A percentile compares a stretch with the other conserved stretches of the same genome.
phyloP scores from a whole-genome alignment of 2,329 filamentous ascomycete genomes.

The Aspergillus fumigatiaffinis region DNA sequence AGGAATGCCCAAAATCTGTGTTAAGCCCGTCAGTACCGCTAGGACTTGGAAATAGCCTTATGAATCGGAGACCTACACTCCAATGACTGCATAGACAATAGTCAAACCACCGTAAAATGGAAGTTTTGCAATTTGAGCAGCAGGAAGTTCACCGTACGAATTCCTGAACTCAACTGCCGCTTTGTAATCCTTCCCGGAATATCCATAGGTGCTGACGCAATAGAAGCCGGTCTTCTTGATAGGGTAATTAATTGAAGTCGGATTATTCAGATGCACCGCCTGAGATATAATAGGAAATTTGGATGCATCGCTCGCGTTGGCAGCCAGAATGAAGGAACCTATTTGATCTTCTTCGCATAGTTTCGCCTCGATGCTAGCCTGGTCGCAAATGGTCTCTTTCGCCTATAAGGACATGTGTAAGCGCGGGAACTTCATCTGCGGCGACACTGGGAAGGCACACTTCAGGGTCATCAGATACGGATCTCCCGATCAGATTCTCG shows the following conservation, averaged over 20 bases:
- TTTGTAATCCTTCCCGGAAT: conserved; percentile 64
- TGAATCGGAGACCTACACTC: conserved; percentile 49
- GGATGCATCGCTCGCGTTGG: conserved; percentile 69
- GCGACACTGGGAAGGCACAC: conserved; percentile 40
- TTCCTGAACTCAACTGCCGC: conserved; percentile 90
- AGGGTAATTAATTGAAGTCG: conserved; percentile 69
- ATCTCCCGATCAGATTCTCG: conserved; percentile 70
- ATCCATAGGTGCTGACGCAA: conserved; percentile 77
- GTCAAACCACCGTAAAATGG: conserved; percentile 95
- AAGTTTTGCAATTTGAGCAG: conserved; percentile 92
- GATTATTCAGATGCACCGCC: conserved; percentile 75
- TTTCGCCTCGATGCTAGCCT: conserved; percentile 62
- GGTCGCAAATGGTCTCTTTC: conserved; percentile 72
- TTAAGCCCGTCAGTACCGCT: conserved; percentile 15
- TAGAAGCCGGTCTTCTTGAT: conserved; percentile 94
- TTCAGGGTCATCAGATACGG: conserved; percentile 51
- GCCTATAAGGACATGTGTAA: conserved; percentile 39
- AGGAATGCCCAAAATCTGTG: conserved; percentile 86
- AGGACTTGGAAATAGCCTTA: neutral
- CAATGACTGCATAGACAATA: conserved; percentile 86
- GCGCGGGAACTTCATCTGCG: neutral
- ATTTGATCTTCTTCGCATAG: conserved; percentile 74
- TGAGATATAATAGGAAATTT: conserved; percentile 70
- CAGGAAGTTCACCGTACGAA: conserved; percentile 91
- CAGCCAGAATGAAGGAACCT: conserved; percentile 76